Evolutionary conservation across 352 stramenopile genomes (phyloP).

Genomic region (Phytophthora vignae): DNA sequence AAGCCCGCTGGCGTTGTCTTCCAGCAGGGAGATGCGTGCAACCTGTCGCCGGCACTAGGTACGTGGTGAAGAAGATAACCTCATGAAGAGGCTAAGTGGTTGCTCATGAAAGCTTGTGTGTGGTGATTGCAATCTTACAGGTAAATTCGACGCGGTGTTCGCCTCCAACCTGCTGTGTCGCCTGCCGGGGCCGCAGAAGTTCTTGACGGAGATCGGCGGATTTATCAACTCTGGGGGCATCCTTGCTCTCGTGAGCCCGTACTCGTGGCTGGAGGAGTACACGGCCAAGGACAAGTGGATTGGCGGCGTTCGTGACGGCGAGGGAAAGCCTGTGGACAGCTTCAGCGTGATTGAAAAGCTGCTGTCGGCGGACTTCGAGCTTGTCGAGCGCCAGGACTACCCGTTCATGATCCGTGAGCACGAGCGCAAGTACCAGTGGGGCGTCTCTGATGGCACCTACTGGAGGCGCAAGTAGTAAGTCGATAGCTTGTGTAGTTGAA

Average conservation of each 20-base stretch:
- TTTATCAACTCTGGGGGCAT: constrained; percentile 93
- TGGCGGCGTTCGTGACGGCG: constrained; percentile 54
- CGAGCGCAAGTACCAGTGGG: constrained; percentile 93
- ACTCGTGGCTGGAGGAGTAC: constrained; percentile 98
- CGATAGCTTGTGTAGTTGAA: background rate
- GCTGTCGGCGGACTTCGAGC: constrained; percentile 73
- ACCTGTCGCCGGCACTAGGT: constrained; percentile 75
- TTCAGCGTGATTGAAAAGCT: constrained; percentile 71
- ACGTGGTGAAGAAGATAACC: constrained; percentile 32
- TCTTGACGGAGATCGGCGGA: constrained; percentile 83
- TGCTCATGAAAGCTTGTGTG: background rate
- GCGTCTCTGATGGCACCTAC: constrained; percentile 89
- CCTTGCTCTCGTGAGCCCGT: constrained; percentile 96
- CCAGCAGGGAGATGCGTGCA: constrained; percentile 94
- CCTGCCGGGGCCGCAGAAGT: constrained; percentile 92
- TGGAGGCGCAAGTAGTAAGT: constrained; percentile 76
- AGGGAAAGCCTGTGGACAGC: constrained; percentile 66
- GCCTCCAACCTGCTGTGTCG: constrained; percentile 97
- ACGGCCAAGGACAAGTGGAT: constrained; percentile 93
- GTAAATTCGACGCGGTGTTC: constrained; percentile 95
- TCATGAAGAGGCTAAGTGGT: background rate
- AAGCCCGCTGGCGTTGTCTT: constrained; percentile 87
- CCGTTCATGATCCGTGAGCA: constrained; percentile 95
- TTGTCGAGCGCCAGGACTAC: constrained; percentile 84
- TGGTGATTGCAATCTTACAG: constrained; percentile 23